Conservation (phyloP, 2,329 filamentous ascomycete species). For the Penicillium sp. region DNA sequence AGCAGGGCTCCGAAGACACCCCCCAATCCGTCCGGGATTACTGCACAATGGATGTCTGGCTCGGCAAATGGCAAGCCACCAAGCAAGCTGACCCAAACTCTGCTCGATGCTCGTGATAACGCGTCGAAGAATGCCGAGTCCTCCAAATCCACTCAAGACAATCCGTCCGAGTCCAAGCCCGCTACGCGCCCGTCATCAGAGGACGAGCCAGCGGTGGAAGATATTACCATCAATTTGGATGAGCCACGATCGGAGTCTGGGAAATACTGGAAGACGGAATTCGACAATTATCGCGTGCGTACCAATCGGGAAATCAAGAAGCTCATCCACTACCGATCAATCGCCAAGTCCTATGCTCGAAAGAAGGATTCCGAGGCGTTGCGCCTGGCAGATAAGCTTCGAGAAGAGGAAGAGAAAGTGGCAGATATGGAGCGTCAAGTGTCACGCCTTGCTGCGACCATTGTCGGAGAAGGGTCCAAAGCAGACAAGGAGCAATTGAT, state of each 20-base stretch:
- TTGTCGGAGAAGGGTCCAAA: slow-evolving; percentile 40
- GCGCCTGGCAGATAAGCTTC: slow-evolving; percentile 59
- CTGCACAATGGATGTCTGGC: slow-evolving; percentile 48
- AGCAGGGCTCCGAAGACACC: slow-evolving; percentile 56
- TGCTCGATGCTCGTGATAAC: slow-evolving; percentile 49
- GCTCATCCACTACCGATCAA: slow-evolving; percentile 64
- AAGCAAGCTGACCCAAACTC: slow-evolving; percentile 50
- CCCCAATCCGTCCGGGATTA: slow-evolving; percentile 53
- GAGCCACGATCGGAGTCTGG: slow-evolving; percentile 64
- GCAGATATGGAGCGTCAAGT: slow-evolving; percentile 53
- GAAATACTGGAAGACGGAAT: slow-evolving; percentile 67
- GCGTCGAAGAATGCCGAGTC: slow-evolving; percentile 36
- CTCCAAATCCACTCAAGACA: slow-evolving; percentile 18
- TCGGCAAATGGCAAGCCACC: slow-evolving; percentile 44
- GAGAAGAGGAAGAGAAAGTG: slow-evolving; percentile 56
- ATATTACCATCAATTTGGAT: slow-evolving; percentile 58
- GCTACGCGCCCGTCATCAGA: slow-evolving; percentile 28
- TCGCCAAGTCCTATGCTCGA: slow-evolving; percentile 64
- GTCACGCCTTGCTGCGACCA: slow-evolving; percentile 49
- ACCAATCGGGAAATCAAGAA: slow-evolving; percentile 67
- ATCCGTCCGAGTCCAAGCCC: slow-evolving; percentile 23
- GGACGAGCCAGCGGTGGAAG: slow-evolving; percentile 47
- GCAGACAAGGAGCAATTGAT: slow-evolving; percentile 50
- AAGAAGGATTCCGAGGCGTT: slow-evolving; percentile 64
- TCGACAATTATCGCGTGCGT: slow-evolving; percentile 62